These are phyloP conservation scores for Cetradonia linearis DNA, from an alignment of 495 filamentous ascomycete species.

Conservation along the genomic window DNA sequence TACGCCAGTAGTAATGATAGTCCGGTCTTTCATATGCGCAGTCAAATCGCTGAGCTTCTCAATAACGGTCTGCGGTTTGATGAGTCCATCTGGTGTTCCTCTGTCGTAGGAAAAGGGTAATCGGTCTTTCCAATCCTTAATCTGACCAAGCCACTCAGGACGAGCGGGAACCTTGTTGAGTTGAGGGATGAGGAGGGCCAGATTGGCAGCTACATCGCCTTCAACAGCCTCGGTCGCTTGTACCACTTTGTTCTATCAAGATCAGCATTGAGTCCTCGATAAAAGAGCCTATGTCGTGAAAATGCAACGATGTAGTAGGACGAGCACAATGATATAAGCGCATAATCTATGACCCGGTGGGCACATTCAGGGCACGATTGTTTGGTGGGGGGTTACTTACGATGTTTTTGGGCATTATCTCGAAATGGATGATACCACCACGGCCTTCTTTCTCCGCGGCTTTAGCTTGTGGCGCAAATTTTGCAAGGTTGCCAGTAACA, in stretches of 20 bases:
- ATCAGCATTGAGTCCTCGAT: not conserved
- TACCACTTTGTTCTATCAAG: constrained; percentile 42
- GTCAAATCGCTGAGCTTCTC: constrained; percentile 70
- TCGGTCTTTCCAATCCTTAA: constrained; percentile 76
- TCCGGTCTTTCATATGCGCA: constrained; percentile 60
- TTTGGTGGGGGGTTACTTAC: not conserved
- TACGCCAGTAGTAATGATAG: constrained; percentile 47
- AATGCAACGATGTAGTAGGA: not conserved
- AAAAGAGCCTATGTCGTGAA: not conserved
- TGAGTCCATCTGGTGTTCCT: constrained; percentile 55
- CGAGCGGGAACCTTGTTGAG: constrained; percentile 52
- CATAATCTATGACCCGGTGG: too few relatives aligned
- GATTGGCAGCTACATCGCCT: constrained; percentile 53
- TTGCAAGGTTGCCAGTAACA: constrained; percentile 43
- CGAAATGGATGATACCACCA: constrained; percentile 56
- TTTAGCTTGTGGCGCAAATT: constrained; percentile 49
- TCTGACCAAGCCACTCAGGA: constrained; percentile 80
- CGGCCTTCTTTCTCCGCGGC: constrained; percentile 43
- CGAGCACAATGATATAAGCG: not conserved
- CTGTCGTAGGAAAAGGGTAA: constrained; percentile 57
- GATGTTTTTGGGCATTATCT: constrained; percentile 50
- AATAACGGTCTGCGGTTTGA: constrained; percentile 84
- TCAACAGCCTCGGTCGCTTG: constrained; percentile 47
- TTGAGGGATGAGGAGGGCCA: constrained; percentile 61
- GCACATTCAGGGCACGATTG: too few relatives aligned